A percentile compares a stretch with the other conserved stretches of the same genome.
Conservation (phyloP, 1,139 yeast species). For the Saccharomyces hybrid region DNA sequence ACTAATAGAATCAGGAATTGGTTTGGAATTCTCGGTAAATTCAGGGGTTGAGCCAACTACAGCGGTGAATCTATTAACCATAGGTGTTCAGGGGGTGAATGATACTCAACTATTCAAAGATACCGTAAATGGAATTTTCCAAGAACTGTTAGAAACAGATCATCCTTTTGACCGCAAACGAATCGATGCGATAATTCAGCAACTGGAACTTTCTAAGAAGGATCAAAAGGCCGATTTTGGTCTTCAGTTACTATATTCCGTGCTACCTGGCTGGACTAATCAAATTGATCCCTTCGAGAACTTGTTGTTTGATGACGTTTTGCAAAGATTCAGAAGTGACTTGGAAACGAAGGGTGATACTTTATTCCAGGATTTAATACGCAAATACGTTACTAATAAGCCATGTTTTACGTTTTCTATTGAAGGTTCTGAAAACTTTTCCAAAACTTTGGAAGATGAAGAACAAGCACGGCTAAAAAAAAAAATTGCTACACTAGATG, state of each 20-base stretch:
- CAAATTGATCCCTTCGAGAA: constrained; percentile 61
- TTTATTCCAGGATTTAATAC: constrained; percentile 53
- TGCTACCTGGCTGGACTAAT: constrained; percentile 82
- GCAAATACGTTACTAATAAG: constrained; percentile 42
- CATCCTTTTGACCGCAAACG: constrained; percentile 51
- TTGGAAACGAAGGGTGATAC: constrained; percentile 46
- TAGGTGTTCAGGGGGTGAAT: constrained; percentile 77
- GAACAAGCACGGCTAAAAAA: constrained; percentile 48
- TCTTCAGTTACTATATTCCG: constrained; percentile 59
- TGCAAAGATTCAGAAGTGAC: constrained; percentile 54
- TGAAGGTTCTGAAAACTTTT: constrained; percentile 59
- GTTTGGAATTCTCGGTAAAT: constrained; percentile 81
- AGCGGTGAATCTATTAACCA: constrained; percentile 66
- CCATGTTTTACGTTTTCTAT: constrained; percentile 67
- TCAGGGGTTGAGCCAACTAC: constrained; percentile 84
- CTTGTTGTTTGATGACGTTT: constrained; percentile 56
- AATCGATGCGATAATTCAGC: constrained; percentile 80
- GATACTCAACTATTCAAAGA: constrained; percentile 42
- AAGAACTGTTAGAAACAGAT: constrained; percentile 36
- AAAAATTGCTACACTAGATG: constrained; percentile 42
- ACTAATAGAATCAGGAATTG: constrained; percentile 75
- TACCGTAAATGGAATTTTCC: constrained; percentile 40
- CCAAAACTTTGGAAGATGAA: constrained; percentile 40
- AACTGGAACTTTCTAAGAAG: constrained; percentile 73
- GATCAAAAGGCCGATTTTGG: constrained; percentile 92